phyloP scores from a whole-genome alignment of 306 rosid genomes.

The Neltuma alba region DNA sequence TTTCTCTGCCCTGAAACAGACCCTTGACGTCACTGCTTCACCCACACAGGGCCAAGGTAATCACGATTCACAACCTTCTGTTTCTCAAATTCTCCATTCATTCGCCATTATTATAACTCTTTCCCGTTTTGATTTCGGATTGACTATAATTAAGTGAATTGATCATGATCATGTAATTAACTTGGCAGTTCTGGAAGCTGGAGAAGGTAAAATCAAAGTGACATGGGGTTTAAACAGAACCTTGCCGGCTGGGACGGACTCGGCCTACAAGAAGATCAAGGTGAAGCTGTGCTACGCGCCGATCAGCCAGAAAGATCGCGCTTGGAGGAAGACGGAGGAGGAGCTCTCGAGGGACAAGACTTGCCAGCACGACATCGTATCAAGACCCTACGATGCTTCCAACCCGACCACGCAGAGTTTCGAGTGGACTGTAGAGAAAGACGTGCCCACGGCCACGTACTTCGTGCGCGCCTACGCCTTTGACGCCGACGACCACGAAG shows the following conservation, averaged over 20 bases:
- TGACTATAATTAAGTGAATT: neutral
- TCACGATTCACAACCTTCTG: neutral
- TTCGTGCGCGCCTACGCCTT: slow-evolving; percentile 82
- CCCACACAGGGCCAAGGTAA: slow-evolving; percentile 67
- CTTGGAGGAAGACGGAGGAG: slow-evolving; percentile 88
- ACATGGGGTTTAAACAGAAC: slow-evolving; percentile 67
- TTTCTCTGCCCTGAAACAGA: slow-evolving; percentile 59
- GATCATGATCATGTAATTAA: neutral
- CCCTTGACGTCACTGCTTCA: slow-evolving; percentile 71
- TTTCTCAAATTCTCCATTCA: neutral
- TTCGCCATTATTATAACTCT: neutral
- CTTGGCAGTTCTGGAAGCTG: slow-evolving; percentile 71
- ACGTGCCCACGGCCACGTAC: slow-evolving; percentile 68
- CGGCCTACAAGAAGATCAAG: slow-evolving; percentile 66
- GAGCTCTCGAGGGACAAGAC: slow-evolving; percentile 72
- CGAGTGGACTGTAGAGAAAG: slow-evolving; percentile 54
- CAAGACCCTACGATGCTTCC: slow-evolving; percentile 54
- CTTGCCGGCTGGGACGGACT: slow-evolving; percentile 55
- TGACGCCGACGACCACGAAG: slow-evolving; percentile 51
- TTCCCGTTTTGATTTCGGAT: too few relatives aligned
- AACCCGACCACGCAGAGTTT: slow-evolving; percentile 51
- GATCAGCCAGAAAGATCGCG: slow-evolving; percentile 77
- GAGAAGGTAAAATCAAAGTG: slow-evolving; percentile 62
- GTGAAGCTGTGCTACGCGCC: slow-evolving; percentile 83
- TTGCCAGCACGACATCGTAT: slow-evolving; percentile 58